Base-by-base conservation (phyloP, 129 eudicot genomes). In the Mikania micrantha region DNA sequence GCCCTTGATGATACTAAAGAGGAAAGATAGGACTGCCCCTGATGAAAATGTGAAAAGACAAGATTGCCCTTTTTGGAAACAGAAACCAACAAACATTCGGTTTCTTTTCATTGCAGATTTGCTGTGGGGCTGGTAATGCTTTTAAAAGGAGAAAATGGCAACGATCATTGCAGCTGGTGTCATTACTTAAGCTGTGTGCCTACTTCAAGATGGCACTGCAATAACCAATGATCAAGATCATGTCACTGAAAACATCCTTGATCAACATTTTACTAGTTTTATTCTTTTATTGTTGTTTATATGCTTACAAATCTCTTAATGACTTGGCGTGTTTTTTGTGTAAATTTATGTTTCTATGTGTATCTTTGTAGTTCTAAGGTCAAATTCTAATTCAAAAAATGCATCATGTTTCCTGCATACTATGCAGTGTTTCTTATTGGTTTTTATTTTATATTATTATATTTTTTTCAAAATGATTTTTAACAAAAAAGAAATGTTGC, bases 161-260 rank as follows among this genome's bases (percentile, higher is more conserved):
- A 88, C 36, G 80, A 86, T n/a, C 88, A 62, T 54, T 92, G 98
- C 81, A 84, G 92, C 78, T 88, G 98, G 98, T 92, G 98, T 64
- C 95, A 77, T 74, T 84, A 92, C 78, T 72, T 92, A 44, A 92
- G 91, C 78, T 92, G 98, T 21, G 83, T 86, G 69, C 95, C 87
- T 63, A 86, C 98, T 17, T 85, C 96, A 21, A 92, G 82, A 84
- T 92, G 98, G 96, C 74, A 70, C 25, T 92, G 98, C 66, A 49
- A 80, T 40, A 78, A 84, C 66, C 70, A 1, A 60, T 90, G 73
- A 83, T 62, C 24, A 45, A 45, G 75, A 47, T 60, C 8, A 11
- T 32, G 44, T 5, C 11, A 5, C 27, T 22, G 49, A n/a, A n/a
- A n/a, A n/a, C 16, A 20, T 52, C 27, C 9, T 36, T 36, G 17